Evolutionary conservation across 2,329 filamentous ascomycete genomes (phyloP).

Genomic region (Aureobasidium sp.): DNA sequence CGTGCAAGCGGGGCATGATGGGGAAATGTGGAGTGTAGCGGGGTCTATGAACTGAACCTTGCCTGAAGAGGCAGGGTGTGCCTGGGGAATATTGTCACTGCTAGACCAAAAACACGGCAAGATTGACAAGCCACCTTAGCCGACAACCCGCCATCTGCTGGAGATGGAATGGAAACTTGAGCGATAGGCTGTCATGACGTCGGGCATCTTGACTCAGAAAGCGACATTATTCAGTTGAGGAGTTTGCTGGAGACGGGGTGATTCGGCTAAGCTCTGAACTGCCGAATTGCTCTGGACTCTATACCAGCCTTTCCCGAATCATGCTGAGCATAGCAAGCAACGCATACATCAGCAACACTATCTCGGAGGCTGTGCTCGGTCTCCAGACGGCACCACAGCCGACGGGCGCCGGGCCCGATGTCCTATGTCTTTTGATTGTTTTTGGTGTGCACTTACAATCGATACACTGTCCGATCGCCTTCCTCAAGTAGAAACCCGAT

Average conservation of each 20-base stretch:
- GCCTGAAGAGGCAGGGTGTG: background rate
- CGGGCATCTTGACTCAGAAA: background rate
- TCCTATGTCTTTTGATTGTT: background rate
- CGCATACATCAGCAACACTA: background rate
- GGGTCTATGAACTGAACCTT: background rate
- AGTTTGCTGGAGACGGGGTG: background rate
- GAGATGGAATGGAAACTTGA: background rate
- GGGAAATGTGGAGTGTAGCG: constrained; percentile 4
- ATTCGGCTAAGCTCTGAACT: background rate
- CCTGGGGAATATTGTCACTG: background rate
- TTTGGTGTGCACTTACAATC: background rate
- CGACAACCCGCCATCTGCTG: background rate
- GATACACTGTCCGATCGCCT: background rate
- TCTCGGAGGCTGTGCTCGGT: background rate
- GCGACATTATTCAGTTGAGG: background rate
- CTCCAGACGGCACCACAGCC: background rate
- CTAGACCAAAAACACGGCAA: background rate
- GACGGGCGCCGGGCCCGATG: background rate
- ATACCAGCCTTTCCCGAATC: too few species aligned
- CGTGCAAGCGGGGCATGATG: background rate
- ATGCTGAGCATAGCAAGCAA: background rate
- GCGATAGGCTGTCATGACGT: background rate
- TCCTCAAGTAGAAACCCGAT: background rate
- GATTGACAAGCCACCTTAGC: constrained; percentile 6
- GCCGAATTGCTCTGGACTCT: background rate